Base-by-base conservation (phyloP, 257 asterid genomes). In the Penstemon eatonii region DNA sequence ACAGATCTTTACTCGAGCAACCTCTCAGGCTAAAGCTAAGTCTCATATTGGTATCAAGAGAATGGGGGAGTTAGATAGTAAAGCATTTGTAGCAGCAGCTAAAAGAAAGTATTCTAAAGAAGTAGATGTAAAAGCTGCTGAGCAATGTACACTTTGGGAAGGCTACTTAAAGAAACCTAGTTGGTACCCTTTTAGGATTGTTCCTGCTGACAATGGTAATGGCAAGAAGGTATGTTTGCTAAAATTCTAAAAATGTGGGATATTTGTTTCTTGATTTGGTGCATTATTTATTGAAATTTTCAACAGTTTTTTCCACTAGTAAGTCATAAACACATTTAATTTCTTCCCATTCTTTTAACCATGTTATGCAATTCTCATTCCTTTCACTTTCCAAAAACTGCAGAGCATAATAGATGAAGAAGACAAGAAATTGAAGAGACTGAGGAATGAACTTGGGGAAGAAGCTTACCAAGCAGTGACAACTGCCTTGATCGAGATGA, bases 141-240 rank as follows among this genome's bases (percentile, higher is more conserved):
- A 81, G 68, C 62, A 88, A 70, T 84, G 87, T 71, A 75, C 87
- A 5, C 60, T 76, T 56, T 91, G 96, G 97, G 86, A 86, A 56
- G 85, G 83, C 61, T 69, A 75, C 86, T 76, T 88, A 33, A 81
- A 82, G 76, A 80, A 91, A 83, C 73, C 93, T 25, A 84, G 75
- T 43, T 90, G 97, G 97, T 88, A 86, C 77, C 97, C 96, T 69
- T 76, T 80, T 56, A 76, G 64, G 77, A 45, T 44, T 19, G 62
- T 72, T 39, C 60, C 66, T 7, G 25, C 13, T 43, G 75, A 62
- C 25, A 73, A 52, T 66, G 79, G 69, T 51, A 73, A 65, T 60
- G 1, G 19, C 15, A 1, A 41, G 73, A 66, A 74, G 75, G 81
- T 80, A 70, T 46, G 56, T 44, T 6, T 4, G 2, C 33, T 25